Evolutionary conservation across 352 stramenopile genomes (phyloP), one percentile per base, ranked within the genome.

Genomic region (Phytophthora pseudosyringae): DNA sequence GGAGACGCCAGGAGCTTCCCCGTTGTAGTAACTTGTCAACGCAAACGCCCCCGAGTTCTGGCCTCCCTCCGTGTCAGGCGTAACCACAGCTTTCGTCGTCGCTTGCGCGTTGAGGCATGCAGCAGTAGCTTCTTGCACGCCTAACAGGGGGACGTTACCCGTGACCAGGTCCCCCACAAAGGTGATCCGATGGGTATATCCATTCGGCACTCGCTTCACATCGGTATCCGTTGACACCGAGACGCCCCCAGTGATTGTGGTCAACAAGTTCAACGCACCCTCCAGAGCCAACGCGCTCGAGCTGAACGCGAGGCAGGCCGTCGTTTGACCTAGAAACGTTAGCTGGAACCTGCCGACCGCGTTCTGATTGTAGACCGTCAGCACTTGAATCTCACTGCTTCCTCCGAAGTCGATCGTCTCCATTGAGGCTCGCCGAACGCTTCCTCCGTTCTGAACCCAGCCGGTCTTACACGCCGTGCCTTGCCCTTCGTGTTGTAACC

Each of bases 91-190:
- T 44, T 71, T 71, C 3, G 48, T 67, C 5, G 58, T 68, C 32
- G 40, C 7, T 10, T 43, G 25, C 5, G 46, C 10, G 26, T 58
- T 68, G 6, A 38, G 18, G 45, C 64, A 72, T 6, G 32, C 40
- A n/a, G 32, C 15, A 29, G 38, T 54, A 28, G 29, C 46, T 43
- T 50, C 18, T 18, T 62, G 39, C 5, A 67, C 63, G 12, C 18
- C 33, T 32, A 91, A 50, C 1, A 66, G 31, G 0, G 73, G 71
- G 0, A 92, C 48, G 33, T 90, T 78, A 1, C 86, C 86, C 0
- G 71, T 83, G 3, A 90, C 80, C 8, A 74, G 48, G 1, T 91
- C 68, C 0, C 83, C 82, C 3, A 86, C 43, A 62, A 94, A 94
- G 15, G 86, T 91, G 46, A 93, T 73, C 10, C 66, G 59, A 65